phyloP scores from a whole-genome alignment of 306 rosid species.

The Casuarina equisetifolia region DNA sequence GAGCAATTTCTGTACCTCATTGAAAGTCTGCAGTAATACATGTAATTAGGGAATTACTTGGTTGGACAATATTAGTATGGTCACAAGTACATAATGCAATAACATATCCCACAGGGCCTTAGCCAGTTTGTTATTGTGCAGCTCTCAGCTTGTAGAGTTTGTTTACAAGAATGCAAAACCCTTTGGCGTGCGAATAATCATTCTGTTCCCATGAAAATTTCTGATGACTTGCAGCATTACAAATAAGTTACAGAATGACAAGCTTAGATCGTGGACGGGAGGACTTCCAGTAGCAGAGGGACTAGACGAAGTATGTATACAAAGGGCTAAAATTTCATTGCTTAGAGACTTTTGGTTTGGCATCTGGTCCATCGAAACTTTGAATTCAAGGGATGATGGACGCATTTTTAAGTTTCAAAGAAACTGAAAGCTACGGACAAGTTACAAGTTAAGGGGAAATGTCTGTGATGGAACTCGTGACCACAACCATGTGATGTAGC shows the following conservation, averaged over 20 bases:
- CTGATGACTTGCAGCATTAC: background rate
- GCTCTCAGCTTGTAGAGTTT: background rate
- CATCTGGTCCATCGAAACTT: background rate
- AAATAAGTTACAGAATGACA: background rate
- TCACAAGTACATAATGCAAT: background rate
- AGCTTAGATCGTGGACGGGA: background rate
- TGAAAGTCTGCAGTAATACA: conserved; percentile 67
- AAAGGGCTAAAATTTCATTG: background rate
- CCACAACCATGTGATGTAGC: background rate
- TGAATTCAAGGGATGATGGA: background rate
- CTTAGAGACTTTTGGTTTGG: background rate
- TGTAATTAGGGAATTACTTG: background rate
- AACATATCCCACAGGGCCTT: background rate
- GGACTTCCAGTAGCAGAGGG: background rate
- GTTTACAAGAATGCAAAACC: background rate
- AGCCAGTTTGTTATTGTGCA: background rate
- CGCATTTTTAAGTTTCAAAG: background rate
- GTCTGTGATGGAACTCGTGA: background rate
- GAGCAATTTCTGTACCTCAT: conserved; percentile 79
- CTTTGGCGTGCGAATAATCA: background rate
- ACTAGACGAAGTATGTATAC: background rate
- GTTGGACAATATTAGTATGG: background rate
- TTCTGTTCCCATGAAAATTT: background rate
- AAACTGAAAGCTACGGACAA: background rate
- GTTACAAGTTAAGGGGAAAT: background rate